Base-by-base conservation (phyloP, 208 protist genomes). In the Leishmania guyanensis region DNA sequence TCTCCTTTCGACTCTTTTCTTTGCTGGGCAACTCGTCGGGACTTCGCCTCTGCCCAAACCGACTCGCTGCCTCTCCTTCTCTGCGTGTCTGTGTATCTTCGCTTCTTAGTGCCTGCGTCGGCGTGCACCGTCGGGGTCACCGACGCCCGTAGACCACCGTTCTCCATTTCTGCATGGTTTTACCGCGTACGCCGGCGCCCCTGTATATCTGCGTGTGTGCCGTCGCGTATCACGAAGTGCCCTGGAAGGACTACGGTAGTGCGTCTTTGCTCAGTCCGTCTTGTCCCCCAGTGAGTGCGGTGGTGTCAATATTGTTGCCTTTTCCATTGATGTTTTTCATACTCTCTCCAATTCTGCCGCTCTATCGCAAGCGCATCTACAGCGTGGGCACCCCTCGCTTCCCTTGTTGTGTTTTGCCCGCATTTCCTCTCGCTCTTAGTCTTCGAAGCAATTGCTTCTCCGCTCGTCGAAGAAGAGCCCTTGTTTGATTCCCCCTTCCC, bases 351-450 rank as follows among this genome's bases (percentile, higher is more conserved):
- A 46, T 33, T 74, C 62, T n/a, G 48, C 71, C 60, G 22, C 64
- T 29, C 5, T 22, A 68, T 36, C 29, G 33, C 29, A 16, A 46
- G 43, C 10, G 16, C 29, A 20, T 33, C 50, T 36, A 43, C n/a
- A 50, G 65, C 3, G 5, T 2, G 43, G 48, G n/a, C 17, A 20
- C 39, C 36, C 76, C 69, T 62, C 43, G 2, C 46, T 64, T 78
- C 56, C 62, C 17, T 70, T 48, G 22, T 60, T 53, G 48, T 79
- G 17, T 76, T 78, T 68, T 78, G 14, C 82, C 29, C 29, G 14
- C 60, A 73, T 80, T 36, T 81, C 75, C 71, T 75, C 77, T 78
- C 53, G 39, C 69, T 84, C 53, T 80, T 56, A 36, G 53, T 16
- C 9, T 51, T 53, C 6, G 3, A 36, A n/a, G 39, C n/a, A 26